Conservation (phyloP, 768 basidiomycete genomes). For the Russula abietina region DNA sequence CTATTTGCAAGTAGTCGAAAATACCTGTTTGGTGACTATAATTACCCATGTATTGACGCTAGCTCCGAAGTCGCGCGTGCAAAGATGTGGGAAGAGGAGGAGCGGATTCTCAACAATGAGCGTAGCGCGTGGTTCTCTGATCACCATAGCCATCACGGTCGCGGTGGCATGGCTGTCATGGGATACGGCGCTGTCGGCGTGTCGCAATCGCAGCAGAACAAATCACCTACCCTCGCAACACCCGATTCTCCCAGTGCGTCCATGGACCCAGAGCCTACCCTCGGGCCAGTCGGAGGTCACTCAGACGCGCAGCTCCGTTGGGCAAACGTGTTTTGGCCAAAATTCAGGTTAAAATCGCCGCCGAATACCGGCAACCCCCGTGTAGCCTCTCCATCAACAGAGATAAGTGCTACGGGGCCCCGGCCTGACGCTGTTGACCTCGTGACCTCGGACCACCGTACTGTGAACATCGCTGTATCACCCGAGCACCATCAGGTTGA, state of each 20-base stretch:
- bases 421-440: slow-evolving; percentile 81
- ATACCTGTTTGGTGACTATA: slow-evolving; percentile 86
- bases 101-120: slow-evolving; percentile 71
- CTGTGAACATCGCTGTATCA: slow-evolving; percentile 46
- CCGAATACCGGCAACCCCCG: slow-evolving; percentile 17
- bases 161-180: slow-evolving; percentile 31
- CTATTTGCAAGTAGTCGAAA: slow-evolving; percentile 70
- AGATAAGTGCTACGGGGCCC: slow-evolving; percentile 5
- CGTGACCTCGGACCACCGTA: slow-evolving; percentile 62
- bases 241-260: slow-evolving; percentile 20
- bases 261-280: slow-evolving; percentile 47
- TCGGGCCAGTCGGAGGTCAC: slow-evolving; percentile 30
- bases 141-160: slow-evolving; percentile 47
- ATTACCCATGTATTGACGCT: slow-evolving; percentile 85
- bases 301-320: slow-evolving; percentile 43
- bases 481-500: slow-evolving; percentile 58
- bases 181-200: slow-evolving; percentile 52
- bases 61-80: slow-evolving; percentile 66
- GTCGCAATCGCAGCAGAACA: slow-evolving; percentile 7
- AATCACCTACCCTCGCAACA: slow-evolving; percentile 11
- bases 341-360: slow-evolving; percentile 25
- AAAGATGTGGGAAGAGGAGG: slow-evolving; percentile 78
- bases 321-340: slow-evolving; percentile 32
- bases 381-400: neutral
- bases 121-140: slow-evolving; percentile 67